Base-by-base conservation (phyloP, 257 asterid species). In the Jaltomata sinuosa region DNA sequence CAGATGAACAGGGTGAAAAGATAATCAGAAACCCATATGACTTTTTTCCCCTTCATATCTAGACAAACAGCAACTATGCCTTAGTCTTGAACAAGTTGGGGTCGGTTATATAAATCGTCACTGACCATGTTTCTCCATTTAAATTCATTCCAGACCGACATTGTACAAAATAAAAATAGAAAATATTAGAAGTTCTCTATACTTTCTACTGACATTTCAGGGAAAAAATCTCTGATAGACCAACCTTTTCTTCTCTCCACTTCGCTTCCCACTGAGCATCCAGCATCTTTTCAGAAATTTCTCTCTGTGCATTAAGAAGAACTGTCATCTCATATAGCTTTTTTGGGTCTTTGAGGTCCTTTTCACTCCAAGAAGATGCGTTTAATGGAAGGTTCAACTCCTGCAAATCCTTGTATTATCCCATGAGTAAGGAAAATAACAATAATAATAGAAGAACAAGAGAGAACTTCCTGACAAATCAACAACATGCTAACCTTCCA, bases 211-310 rank as follows among this genome's bases (percentile, higher is more conserved):
- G 18, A 36, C 29, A 68, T 68, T 68, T 83, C 62, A 8, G 12
- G 6, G 50, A 29, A 83, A 14, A 54, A 50, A 59, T 11, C 52
- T 2, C 40, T 32, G 80, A 67, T 11, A 57, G 40, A 81, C 87
- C 59, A 64, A 93, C 98, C 98, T 93, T 96, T 84, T 92, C 94
- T 90, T 94, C 94, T 32, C 98, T 98, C 98, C 99, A 96, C 84
- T 92, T 92, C 5, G 90, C 89, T 86, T 93, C 98, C 99, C 99
- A 96, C 88, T 96, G 99, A 27, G 93, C 85, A 79, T 95, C 99
- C 90, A 95, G 83, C 83, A 93, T 89, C 79, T 92, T 86, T 59
- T 96, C 98, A 22, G 97, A 94, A 57, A 96, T 90, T 90, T 96
- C 98, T 85, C 91, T 88, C 87, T 96, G 99, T 19, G 99, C 99